These are phyloP conservation scores for Nematocida displodere DNA, from an alignment of 371 early-diverging fungal species.

Conservation along the genomic window DNA sequence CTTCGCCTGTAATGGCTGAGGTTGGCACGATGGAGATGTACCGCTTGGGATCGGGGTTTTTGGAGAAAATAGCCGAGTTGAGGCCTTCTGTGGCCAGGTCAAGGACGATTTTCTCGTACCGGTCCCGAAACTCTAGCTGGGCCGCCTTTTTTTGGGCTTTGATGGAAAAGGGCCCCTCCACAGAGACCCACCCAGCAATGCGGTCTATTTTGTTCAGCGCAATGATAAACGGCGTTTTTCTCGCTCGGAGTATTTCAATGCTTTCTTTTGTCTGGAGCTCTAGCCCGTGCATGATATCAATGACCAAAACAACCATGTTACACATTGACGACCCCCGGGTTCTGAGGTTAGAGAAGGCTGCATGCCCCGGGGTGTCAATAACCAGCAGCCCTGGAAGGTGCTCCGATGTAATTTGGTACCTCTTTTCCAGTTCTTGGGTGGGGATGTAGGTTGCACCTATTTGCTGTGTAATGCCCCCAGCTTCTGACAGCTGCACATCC, in stretches of 20 bases:
- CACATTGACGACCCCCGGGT: slow-evolving; percentile 95
- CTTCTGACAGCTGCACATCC: slow-evolving; percentile 98
- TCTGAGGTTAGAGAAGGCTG: slow-evolving; percentile 94
- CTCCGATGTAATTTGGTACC: slow-evolving; percentile 65
- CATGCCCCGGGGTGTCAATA: slow-evolving; percentile 99
- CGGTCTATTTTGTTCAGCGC: slow-evolving; percentile 99
- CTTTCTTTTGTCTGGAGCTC: slow-evolving; percentile 98
- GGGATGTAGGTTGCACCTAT: slow-evolving; percentile 99
- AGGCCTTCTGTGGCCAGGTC: slow-evolving; percentile 93
- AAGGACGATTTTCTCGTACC: slow-evolving; percentile 73
- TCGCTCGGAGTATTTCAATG: slow-evolving; percentile 78
- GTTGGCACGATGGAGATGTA: slow-evolving; percentile 96
- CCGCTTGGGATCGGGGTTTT: slow-evolving; percentile 85
- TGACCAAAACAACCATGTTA: slow-evolving; percentile 97
- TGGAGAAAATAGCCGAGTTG: slow-evolving; percentile 84
- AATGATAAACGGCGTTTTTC: slow-evolving; percentile 97
- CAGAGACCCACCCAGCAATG: slow-evolving; percentile 84
- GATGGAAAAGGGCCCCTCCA: slow-evolving; percentile 67
- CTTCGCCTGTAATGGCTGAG: slow-evolving; percentile 96
- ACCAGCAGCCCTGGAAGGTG: slow-evolving; percentile 92
- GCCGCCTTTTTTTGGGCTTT: slow-evolving; percentile 74
- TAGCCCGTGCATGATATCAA: slow-evolving; percentile 97
- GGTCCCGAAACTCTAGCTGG: slow-evolving; percentile 77
- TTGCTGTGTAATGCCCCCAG: slow-evolving; percentile 99
- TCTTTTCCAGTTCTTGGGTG: slow-evolving; percentile 73